These are phyloP conservation scores for Podaxis carcinomalis DNA, from an alignment of 768 basidiomycete species.

Conservation along the genomic window DNA sequence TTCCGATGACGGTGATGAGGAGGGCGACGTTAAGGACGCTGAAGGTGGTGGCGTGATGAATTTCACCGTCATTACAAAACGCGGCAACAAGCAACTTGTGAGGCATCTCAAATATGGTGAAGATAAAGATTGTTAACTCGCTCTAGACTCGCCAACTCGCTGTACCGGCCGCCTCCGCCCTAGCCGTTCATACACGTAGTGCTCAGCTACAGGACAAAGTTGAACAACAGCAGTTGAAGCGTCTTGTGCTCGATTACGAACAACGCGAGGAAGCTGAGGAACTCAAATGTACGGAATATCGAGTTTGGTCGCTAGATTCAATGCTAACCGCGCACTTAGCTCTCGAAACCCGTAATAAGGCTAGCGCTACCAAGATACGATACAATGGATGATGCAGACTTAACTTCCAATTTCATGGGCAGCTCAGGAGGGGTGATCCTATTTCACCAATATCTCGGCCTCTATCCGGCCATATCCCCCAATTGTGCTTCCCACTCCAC, in stretches of 20 bases:
- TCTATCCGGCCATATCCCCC: slow-evolving; percentile 1
- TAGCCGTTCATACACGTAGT: slow-evolving; percentile 87
- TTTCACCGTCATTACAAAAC: slow-evolving; percentile 90
- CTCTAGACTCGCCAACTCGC: slow-evolving; percentile 78
- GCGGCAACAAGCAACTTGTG: slow-evolving; percentile 90
- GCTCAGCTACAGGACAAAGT: slow-evolving; percentile 93
- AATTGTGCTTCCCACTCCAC: not conserved
- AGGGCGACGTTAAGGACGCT: slow-evolving; percentile 28
- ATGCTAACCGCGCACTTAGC: slow-evolving; percentile 32
- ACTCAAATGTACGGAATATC: slow-evolving; percentile 53
- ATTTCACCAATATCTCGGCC: not conserved
- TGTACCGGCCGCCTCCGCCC: slow-evolving; percentile 80
- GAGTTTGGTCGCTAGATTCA: not conserved
- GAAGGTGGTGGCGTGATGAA: slow-evolving; percentile 59
- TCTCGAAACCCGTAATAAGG: slow-evolving; percentile 64
- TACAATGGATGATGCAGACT: slow-evolving; percentile 52
- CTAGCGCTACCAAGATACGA: slow-evolving; percentile 72
- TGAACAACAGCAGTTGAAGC: slow-evolving; percentile 95
- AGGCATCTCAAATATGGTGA: slow-evolving; percentile 17
- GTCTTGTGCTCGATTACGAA: slow-evolving; percentile 88
- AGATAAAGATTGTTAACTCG: not conserved
- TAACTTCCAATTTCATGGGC: not conserved
- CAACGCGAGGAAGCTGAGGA: slow-evolving; percentile 87
- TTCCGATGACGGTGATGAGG: slow-evolving; percentile 57
- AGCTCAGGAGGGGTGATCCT: not conserved